Conservation (phyloP, 495 filamentous ascomycete genomes). For the Lasiosphaeriaceae sp. region DNA sequence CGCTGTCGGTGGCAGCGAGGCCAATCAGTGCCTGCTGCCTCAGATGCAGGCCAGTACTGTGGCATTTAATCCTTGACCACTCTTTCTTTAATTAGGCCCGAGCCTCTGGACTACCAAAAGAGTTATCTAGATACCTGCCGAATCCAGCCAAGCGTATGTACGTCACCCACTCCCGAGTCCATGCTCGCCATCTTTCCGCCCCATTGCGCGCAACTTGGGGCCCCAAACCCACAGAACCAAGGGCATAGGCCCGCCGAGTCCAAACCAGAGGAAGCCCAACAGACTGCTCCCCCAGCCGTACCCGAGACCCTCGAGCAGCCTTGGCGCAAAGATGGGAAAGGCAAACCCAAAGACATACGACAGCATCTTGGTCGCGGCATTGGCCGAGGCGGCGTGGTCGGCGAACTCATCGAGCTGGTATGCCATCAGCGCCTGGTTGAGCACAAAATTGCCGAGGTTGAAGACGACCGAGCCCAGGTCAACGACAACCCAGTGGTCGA, state of each 20-base stretch:
- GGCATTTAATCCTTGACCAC: no score
- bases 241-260: neutral
- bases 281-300: conserved; percentile 51
- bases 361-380: conserved; percentile 15
- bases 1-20: no score
- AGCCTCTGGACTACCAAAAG: no score
- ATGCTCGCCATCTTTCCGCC: neutral
- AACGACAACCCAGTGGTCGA: conserved; percentile 52
- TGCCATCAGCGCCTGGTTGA: conserved; percentile 63
- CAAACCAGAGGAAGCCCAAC: conserved; percentile 41
- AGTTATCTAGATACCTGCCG: no score
- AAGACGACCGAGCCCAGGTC: conserved; percentile 54
- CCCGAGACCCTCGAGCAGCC: conserved; percentile 45
- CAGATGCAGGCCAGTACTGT: no score
- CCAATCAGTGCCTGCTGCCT: no score
- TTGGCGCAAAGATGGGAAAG: conserved; percentile 50
- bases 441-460: conserved; percentile 52
- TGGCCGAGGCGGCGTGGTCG: conserved; percentile 18
- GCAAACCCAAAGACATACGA: conserved; percentile 33
- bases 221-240: conserved; percentile 5
- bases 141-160: neutral
- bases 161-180: neutral
- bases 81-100: no score
- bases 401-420: conserved; percentile 42
- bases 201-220: neutral